phyloP scores from a whole-genome alignment of 345 rosid genomes.

The Gossypium herbaceum region DNA sequence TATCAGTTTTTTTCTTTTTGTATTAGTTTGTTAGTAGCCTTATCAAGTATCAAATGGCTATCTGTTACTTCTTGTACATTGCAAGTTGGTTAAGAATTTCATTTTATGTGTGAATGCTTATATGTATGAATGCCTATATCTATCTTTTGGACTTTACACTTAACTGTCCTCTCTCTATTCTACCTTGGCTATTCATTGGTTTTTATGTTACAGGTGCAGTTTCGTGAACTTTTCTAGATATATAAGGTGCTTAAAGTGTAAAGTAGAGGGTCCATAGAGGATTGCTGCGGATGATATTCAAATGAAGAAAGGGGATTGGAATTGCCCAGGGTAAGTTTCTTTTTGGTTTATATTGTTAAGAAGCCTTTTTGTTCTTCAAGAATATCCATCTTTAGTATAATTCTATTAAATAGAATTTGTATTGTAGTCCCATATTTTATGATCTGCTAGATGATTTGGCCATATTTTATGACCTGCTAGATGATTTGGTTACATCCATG shows the following conservation, averaged over 20 bases:
- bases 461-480: too few relatives aligned
- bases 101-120: not conserved
- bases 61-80: constrained; percentile 82
- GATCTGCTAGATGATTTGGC: too few relatives aligned
- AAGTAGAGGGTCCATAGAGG: constrained; percentile 33
- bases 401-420: too few relatives aligned
- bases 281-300: constrained; percentile 18
- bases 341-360: too few relatives aligned
- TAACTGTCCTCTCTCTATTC: too few relatives aligned
- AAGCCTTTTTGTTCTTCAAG: too few relatives aligned
- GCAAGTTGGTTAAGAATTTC: constrained; percentile 53
- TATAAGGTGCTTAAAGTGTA: constrained; percentile 38
- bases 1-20: constrained; percentile 20
- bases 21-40: constrained; percentile 72
- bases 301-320: constrained; percentile 73
- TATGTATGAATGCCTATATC: too few relatives aligned
- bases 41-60: constrained; percentile 87
- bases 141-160: too few relatives aligned
- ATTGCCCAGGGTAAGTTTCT: constrained; percentile 9
- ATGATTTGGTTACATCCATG: too few relatives aligned
- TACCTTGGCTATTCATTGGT: too few relatives aligned
- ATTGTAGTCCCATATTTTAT: too few relatives aligned
- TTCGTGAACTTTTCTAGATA: constrained; percentile 51
- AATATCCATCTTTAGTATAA: too few relatives aligned
- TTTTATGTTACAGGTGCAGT: constrained; percentile 38